A percentile compares a stretch with the other conserved stretches of the same genome.
These are phyloP conservation scores for Phytophthora pini DNA, from an alignment of 352 stramenopile species.

Conservation along the genomic window DNA sequence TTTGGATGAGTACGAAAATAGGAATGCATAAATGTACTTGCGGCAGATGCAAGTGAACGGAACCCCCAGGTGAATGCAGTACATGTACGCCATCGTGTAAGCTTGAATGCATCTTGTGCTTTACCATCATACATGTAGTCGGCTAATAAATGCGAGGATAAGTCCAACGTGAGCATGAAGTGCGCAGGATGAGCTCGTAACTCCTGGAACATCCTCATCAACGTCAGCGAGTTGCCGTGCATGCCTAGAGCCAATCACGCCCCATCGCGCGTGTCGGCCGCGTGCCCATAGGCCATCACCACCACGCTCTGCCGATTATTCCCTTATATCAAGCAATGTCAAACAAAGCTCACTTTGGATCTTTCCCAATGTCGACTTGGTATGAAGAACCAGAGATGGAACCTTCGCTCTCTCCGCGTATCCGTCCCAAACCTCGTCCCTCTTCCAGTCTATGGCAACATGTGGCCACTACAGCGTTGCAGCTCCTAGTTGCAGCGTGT, in stretches of 20 bases:
- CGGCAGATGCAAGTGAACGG: too few relatives aligned
- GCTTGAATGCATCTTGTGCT: too few relatives aligned
- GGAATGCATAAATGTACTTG: too few relatives aligned
- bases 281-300: conserved; percentile 18
- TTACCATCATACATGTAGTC: too few relatives aligned
- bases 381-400: conserved; percentile 14
- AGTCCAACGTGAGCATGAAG: too few relatives aligned
- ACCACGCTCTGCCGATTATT: conserved; percentile 12
- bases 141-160: too few relatives aligned
- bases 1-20: too few relatives aligned
- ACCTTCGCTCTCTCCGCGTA: conserved; percentile 1
- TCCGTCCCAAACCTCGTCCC: neutral
- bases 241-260: conserved; percentile 21
- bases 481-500: conserved; percentile 4
- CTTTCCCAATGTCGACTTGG: conserved; percentile 17
- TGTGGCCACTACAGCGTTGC: conserved; percentile 2
- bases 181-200: too few relatives aligned
- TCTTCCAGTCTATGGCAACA: conserved; percentile 4
- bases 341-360: conserved; percentile 10
- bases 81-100: too few relatives aligned
- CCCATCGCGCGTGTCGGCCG: conserved; percentile 9
- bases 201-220: too few relatives aligned
- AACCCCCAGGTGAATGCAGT: too few relatives aligned
- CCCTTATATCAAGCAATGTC: neutral
- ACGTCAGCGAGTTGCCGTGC: conserved; percentile 12